Evolutionary conservation across 139 green algal genomes (phyloP).

Genomic region (Marvania coccoides): DNA sequence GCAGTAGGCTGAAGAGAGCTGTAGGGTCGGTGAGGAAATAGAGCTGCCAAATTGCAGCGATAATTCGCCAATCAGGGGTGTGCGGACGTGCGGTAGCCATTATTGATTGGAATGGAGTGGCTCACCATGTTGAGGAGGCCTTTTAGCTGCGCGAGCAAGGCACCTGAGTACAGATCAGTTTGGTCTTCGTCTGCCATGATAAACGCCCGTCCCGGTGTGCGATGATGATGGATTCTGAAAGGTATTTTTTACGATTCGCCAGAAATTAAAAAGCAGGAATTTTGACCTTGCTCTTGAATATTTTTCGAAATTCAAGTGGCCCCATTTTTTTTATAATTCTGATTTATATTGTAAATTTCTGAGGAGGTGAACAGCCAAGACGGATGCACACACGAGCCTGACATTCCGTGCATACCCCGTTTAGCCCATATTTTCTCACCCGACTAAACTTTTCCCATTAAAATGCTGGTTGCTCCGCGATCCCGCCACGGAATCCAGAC

Average conservation of each 20-base stretch:
- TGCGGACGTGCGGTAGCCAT: background rate
- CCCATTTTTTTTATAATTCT: background rate
- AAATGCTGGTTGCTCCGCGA: background rate
- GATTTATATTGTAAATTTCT: background rate
- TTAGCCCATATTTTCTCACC: background rate
- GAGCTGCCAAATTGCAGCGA: no score
- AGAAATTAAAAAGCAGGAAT: no score
- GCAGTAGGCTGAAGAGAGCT: no score
- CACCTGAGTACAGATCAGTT: background rate
- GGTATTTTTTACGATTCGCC: background rate
- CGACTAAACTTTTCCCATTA: background rate
- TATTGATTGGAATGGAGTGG: background rate
- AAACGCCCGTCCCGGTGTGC: background rate
- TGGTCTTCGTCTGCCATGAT: background rate
- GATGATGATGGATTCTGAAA: background rate
- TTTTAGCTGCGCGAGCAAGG: background rate
- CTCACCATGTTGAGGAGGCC: background rate
- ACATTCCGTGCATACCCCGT: background rate
- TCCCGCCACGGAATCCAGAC: background rate
- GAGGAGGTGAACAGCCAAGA: background rate
- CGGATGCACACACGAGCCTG: background rate
- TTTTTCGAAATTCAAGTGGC: background rate
- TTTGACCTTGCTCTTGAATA: no score
- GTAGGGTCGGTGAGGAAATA: no score
- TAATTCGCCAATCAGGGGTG: background rate